Evolutionary conservation across 306 rosid species (phyloP).

Genomic region (Ammopiptanthus mongolicus): DNA sequence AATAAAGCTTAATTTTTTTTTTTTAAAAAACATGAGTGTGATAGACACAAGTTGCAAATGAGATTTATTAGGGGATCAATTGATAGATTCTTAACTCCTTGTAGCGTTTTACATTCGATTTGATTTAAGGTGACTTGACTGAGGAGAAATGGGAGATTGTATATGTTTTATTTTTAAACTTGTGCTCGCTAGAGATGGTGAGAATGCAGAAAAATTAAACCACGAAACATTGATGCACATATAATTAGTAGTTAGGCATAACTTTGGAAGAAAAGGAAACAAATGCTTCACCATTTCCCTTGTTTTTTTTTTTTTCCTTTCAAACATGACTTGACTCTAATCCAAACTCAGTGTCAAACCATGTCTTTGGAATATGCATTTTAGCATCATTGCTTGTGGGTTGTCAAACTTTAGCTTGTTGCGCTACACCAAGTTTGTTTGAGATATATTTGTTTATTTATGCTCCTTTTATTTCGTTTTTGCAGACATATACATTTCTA

Average conservation of each 20-base stretch:
- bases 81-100: background rate
- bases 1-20: background rate
- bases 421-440: slow-evolving; percentile 1
- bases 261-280: background rate
- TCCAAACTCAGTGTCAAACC: background rate
- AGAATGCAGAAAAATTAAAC: background rate
- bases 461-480: slow-evolving; percentile 9
- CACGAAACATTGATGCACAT: background rate
- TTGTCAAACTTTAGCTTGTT: background rate
- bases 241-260: background rate
- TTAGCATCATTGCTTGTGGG: background rate
- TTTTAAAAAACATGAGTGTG: background rate
- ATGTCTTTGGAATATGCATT: background rate
- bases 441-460: slow-evolving; percentile 14
- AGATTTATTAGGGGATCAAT: background rate
- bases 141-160: background rate
- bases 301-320: background rate
- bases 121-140: background rate
- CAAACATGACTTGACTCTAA: background rate
- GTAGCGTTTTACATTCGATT: background rate
- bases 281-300: background rate
- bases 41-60: background rate
- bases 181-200: background rate
- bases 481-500: slow-evolving; percentile 39
- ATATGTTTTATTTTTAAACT: background rate